Percentiles rank a stretch among this genome's conserved stretches.
Evolutionary conservation across 441 rosid genomes (phyloP).

Genomic region (Macaranga tanarius): DNA sequence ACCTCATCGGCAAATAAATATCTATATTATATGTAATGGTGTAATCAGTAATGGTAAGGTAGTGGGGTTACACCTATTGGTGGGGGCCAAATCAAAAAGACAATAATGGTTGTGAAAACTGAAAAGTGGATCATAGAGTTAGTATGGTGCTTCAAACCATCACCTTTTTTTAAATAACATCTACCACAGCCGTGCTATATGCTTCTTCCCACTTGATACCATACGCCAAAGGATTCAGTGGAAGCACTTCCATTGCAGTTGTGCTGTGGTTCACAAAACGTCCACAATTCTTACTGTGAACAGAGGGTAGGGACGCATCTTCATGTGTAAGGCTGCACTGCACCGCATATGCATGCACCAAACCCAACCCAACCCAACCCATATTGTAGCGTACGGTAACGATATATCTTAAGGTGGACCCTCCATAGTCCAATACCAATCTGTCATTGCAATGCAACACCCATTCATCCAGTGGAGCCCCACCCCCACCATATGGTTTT

Average conservation of each 20-base stretch:
- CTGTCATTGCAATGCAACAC: slow-evolving; percentile 17
- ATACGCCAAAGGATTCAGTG: too few relatives aligned
- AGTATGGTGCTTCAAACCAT: background rate
- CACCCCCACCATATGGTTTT: background rate
- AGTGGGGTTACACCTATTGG: background rate
- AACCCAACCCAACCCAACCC: background rate
- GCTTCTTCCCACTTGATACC: background rate
- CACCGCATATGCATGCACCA: background rate
- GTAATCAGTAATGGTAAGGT: background rate
- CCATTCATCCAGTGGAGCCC: slow-evolving; percentile 19
- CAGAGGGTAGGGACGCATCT: too few relatives aligned
- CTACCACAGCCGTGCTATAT: background rate
- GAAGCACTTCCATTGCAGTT: too few relatives aligned
- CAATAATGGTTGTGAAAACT: background rate
- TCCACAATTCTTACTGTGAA: too few relatives aligned
- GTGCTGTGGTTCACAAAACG: too few relatives aligned
- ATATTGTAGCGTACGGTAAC: slow-evolving; percentile 15
- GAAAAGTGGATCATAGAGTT: background rate
- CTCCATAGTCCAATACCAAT: background rate
- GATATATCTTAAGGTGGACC: background rate
- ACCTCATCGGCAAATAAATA: too few relatives aligned
- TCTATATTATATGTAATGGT: too few relatives aligned
- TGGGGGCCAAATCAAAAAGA: background rate
- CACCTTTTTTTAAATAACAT: background rate
- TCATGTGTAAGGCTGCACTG: too few relatives aligned